A percentile compares a stretch with the other conserved stretches of the same genome.
Conservation (phyloP, 495 filamentous ascomycete genomes). For the Xylaria bambusicola region DNA sequence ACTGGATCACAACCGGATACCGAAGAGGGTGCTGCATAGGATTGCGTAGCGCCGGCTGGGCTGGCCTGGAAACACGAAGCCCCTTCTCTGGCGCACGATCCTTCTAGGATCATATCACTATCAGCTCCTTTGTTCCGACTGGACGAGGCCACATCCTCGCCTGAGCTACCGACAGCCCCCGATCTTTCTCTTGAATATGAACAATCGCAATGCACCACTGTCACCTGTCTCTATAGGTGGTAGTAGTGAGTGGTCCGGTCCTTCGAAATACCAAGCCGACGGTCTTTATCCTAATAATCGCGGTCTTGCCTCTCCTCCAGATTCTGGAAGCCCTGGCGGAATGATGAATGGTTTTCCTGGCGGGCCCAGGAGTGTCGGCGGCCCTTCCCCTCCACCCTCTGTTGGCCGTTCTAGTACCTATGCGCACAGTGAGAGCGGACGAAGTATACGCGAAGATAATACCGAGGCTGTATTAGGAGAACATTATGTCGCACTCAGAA, state of each 20-base stretch:
- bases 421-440: slow-evolving; percentile 61
- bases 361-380: slow-evolving; percentile 53
- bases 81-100: slow-evolving; percentile 26
- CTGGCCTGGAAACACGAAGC: slow-evolving; percentile 24
- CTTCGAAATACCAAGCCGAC: slow-evolving; percentile 68
- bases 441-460: slow-evolving; percentile 51
- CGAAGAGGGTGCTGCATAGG: slow-evolving; percentile 20
- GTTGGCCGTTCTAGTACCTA: slow-evolving; percentile 75
- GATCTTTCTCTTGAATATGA: slow-evolving; percentile 38
- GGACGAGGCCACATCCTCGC: background rate
- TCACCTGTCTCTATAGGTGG: slow-evolving; percentile 80
- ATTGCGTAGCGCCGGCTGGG: slow-evolving; percentile 21
- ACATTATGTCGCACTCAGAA: slow-evolving; percentile 79
- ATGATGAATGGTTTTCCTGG: slow-evolving; percentile 61
- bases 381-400: slow-evolving; percentile 83
- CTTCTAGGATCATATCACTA: slow-evolving; percentile 6
- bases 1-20: slow-evolving; percentile 5
- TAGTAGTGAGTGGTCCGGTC: slow-evolving; percentile 85
- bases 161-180: slow-evolving; percentile 4
- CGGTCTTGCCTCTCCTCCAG: slow-evolving; percentile 69
- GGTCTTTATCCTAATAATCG: slow-evolving; percentile 57
- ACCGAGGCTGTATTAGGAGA: slow-evolving; percentile 61
- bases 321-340: slow-evolving; percentile 63
- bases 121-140: slow-evolving; percentile 8
- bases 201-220: slow-evolving; percentile 63